Evolutionary conservation across 2,329 filamentous ascomycete species (phyloP).

Genomic region (Colletotrichum sp.): DNA sequence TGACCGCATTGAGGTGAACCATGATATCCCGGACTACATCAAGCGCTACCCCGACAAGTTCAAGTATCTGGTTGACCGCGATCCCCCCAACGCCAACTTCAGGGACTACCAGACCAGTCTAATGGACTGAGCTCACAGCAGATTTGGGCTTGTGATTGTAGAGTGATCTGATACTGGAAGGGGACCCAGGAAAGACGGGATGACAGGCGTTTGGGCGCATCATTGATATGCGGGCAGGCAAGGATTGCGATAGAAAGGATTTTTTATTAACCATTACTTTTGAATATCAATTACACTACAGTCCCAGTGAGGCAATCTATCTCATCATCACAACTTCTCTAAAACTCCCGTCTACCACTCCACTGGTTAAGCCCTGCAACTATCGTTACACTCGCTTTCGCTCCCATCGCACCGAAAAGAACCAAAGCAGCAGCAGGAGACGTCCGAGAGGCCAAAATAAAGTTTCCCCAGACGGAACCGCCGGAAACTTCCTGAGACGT

Average conservation of each 20-base stretch:
- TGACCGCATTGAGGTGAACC: slow-evolving; percentile 39
- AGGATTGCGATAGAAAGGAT: background rate
- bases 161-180: background rate
- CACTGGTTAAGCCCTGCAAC: background rate
- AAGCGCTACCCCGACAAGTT: slow-evolving; percentile 35
- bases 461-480: background rate
- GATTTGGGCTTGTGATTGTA: background rate
- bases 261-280: background rate
- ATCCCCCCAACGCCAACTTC: slow-evolving; percentile 42
- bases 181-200: background rate
- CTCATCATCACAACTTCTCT: background rate
- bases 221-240: background rate
- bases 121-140: background rate
- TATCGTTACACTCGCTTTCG: background rate
- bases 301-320: background rate
- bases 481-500: background rate
- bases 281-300: background rate
- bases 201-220: background rate
- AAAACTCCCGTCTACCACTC: background rate
- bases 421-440: background rate
- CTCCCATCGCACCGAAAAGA: background rate
- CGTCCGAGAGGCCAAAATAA: background rate
- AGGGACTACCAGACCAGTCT: slow-evolving; percentile 26
- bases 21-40: slow-evolving; percentile 47
- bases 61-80: slow-evolving; percentile 42